Percentiles rank a stretch among this genome's conserved stretches.
phyloP scores from a whole-genome alignment of 1,284 basidiomycete species.

The Moesziomyces globuligerus region DNA sequence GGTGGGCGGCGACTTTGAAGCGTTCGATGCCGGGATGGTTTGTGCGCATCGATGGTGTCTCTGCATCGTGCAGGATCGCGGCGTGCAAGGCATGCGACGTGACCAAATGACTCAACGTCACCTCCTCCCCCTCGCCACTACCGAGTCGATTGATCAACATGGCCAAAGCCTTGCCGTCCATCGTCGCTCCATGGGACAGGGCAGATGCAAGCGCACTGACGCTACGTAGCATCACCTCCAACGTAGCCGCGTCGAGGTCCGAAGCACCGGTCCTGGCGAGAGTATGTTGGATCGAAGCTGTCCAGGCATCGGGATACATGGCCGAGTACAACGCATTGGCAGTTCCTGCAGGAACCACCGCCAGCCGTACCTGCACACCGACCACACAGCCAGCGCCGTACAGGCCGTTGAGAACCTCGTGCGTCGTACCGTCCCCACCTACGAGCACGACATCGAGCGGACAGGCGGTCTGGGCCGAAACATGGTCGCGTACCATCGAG shows the following conservation, averaged over 20 bases:
- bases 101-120: constrained; percentile 69
- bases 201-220: constrained; percentile 8
- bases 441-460: constrained; percentile 51
- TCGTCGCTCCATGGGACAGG: too few relatives aligned
- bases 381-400: background rate
- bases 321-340: constrained; percentile 86
- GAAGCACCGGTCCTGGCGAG: background rate
- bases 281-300: constrained; percentile 21
- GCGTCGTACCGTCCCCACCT: constrained; percentile 67
- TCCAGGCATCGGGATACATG: constrained; percentile 69
- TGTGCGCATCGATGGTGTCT: constrained; percentile 73
- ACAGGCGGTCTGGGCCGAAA: background rate
- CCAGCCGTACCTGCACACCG: constrained; percentile 53
- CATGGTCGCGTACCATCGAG: constrained; percentile 8
- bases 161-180: too few relatives aligned
- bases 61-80: constrained; percentile 75
- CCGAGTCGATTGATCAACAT: constrained; percentile 5
- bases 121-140: background rate
- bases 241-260: background rate
- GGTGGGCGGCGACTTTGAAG: constrained; percentile 83
- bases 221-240: constrained; percentile 17
- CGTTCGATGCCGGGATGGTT: constrained; percentile 80
- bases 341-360: constrained; percentile 80
- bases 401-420: constrained; percentile 64
- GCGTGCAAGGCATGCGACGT: constrained; percentile 80